Percentiles rank a stretch among this genome's conserved stretches.
phyloP scores from a whole-genome alignment of 495 filamentous ascomycete genomes.

The Daldinia decipiens region DNA sequence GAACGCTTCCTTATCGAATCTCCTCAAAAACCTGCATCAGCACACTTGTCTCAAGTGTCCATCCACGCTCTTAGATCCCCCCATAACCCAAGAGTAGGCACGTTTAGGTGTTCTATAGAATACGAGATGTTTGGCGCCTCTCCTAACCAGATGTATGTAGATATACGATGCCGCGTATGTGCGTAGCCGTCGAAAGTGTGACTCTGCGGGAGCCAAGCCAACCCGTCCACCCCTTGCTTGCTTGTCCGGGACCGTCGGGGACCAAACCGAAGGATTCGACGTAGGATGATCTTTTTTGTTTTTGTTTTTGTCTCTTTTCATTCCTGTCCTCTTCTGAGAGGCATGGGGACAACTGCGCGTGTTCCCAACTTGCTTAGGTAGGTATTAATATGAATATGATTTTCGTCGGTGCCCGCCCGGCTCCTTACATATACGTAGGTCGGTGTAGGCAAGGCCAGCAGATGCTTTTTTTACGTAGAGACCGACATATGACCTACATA shows the following conservation, averaged over 20 bases:
- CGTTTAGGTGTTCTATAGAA: neutral
- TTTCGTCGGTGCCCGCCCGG: conserved; percentile 11
- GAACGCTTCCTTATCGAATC: neutral
- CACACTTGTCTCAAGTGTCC: neutral
- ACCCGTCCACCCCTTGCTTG: conserved; percentile 6
- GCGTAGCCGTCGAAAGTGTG: conserved; percentile 23
- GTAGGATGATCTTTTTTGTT: neutral
- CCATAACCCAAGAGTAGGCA: too few relatives aligned
- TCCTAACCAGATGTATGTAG: neutral
- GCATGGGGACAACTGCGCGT: conserved; percentile 3
- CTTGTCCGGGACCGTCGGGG: conserved; percentile 20
- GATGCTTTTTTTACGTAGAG: neutral
- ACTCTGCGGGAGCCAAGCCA: neutral
- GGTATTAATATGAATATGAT: neutral
- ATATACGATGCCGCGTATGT: conserved; percentile 12
- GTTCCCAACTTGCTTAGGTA: neutral
- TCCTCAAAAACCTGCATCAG: neutral
- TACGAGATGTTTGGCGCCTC: neutral
- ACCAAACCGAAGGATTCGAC: conserved; percentile 3
- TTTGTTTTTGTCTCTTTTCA: too few relatives aligned
- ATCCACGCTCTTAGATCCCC: too few relatives aligned
- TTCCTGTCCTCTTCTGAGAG: neutral
- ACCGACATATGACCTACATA: neutral
- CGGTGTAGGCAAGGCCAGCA: neutral
- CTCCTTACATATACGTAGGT: conserved; percentile 7